Conservation (phyloP, 352 stramenopile species). For the Phytophthora foliorum region DNA sequence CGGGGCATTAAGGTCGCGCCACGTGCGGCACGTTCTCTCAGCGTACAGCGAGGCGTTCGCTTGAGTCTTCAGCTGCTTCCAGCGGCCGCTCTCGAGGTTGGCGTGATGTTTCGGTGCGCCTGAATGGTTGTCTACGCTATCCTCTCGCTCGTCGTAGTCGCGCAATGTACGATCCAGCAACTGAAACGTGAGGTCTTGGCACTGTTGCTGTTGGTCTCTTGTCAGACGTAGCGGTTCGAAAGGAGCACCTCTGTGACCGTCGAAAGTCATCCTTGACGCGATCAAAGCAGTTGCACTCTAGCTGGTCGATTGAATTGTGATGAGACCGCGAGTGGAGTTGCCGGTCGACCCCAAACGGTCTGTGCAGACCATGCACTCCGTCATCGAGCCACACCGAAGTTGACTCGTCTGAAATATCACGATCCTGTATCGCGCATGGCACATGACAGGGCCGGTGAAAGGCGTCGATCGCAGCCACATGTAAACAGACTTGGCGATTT, state of each 20-base stretch:
- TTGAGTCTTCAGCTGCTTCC: constrained; percentile 28
- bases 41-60: constrained; percentile 24
- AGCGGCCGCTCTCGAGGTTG: constrained; percentile 7
- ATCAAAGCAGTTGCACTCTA: constrained; percentile 2
- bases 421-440: background rate
- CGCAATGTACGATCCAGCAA: constrained; percentile 28
- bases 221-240: constrained; percentile 22
- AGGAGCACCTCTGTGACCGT: constrained; percentile 2
- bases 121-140: background rate
- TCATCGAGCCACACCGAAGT: constrained; percentile 11
- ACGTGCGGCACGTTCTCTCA: constrained; percentile 7
- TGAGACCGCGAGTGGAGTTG: background rate
- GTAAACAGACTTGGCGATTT: background rate
- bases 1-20: constrained; percentile 4
- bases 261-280: constrained; percentile 3
- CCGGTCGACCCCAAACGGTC: background rate
- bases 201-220: constrained; percentile 12
- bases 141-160: constrained; percentile 21
- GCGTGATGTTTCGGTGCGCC: constrained; percentile 10
- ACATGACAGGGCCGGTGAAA: constrained; percentile 14
- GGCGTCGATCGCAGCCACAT: background rate
- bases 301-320: constrained; percentile 13
- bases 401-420: constrained; percentile 22
- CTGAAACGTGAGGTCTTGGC: constrained; percentile 24
- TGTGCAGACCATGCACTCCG: background rate